A percentile compares a stretch with the other conserved stretches of the same genome.
Conservation (phyloP, 257 asterid genomes). For the Schizonepeta tenuifolia region DNA sequence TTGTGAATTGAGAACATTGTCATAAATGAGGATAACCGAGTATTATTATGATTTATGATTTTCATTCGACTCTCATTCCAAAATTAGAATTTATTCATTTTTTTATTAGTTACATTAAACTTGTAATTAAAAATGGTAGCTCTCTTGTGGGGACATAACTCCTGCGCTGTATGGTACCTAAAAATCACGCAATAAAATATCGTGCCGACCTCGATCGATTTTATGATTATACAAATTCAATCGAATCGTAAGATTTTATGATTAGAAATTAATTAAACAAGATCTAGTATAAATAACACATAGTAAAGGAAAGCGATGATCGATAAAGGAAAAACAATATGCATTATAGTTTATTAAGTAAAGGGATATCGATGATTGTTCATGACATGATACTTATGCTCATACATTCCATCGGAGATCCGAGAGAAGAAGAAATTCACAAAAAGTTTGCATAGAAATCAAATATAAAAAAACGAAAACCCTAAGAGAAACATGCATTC, state of each 20-base stretch:
- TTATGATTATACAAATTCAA: too few species aligned
- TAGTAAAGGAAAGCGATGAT: too few species aligned
- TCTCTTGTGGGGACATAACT: neutral
- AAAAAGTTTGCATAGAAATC: conserved; percentile 2
- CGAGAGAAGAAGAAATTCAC: conserved; percentile 16
- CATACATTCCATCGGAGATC: conserved; percentile 31
- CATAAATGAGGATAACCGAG: too few species aligned
- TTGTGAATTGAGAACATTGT: too few species aligned
- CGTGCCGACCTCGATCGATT: too few species aligned
- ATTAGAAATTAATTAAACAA: too few species aligned
- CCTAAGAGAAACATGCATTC: neutral
- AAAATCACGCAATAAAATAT: too few species aligned
- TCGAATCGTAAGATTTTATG: too few species aligned
- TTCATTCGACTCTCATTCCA: neutral
- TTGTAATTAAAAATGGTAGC: neutral
- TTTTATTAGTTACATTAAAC: neutral
- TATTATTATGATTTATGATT: too few species aligned
- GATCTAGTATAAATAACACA: too few species aligned
- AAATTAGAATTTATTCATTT: neutral
- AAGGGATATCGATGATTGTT: neutral
- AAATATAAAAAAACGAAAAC: neutral
- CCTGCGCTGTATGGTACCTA: too few species aligned
- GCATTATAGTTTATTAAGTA: neutral
- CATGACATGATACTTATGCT: conserved; percentile 26
- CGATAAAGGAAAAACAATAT: neutral